Base-by-base conservation (phyloP, 805 yeast species). In the Zygosaccharomyces gambellarensis region DNA sequence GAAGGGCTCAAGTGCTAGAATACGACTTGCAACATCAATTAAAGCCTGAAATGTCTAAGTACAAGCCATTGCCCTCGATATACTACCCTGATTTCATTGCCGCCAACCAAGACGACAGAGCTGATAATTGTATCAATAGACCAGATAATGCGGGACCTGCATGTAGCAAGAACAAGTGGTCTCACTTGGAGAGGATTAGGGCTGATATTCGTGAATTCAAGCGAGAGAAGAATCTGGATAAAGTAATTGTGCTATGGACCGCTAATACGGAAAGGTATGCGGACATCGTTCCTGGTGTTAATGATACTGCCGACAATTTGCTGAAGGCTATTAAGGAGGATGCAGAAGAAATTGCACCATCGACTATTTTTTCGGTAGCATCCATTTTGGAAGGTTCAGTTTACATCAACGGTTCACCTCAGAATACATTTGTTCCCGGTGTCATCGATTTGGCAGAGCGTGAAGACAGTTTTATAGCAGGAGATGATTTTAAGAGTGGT, bases 81-180 rank as follows among this genome's bases (percentile, higher is more conserved):
- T 90, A 92, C 75, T 90, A 90, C 71, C 97, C 98, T 29, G 97
- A 90, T 69, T 90, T 89, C 72, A 92, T 90, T 71, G 97, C 97
- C 52, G 86, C 92, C 54, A 90, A 90, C 72, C 98, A 90, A 74
- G 83, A 81, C 57, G 92, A 81, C 41, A 82, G 98, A 69, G 98
- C 97, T 39, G 83, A 92, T 72, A 90, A 90, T 65, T 78, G 90
- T 56, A 78, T 82, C 70, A 83, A 86, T 62, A 39, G 46, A 28
- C 40, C 51, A 4, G 62, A 71, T 17, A 59, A 67, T 14, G 55
- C 57, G 36, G 85, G 84, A 36, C 73, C 74, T 45, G 75, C 77
- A 42, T 73, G 72, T 49, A 76, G 80, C 45, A 67, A 70, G 6
- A 79, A 81, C 66, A 90, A 90, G 74, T 90, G 97, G 97, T 78